A percentile compares a stretch with the other conserved stretches of the same genome.
Evolutionary conservation across 371 early-diverging fungal genomes (phyloP).

Genomic region (Mucor indicus): DNA sequence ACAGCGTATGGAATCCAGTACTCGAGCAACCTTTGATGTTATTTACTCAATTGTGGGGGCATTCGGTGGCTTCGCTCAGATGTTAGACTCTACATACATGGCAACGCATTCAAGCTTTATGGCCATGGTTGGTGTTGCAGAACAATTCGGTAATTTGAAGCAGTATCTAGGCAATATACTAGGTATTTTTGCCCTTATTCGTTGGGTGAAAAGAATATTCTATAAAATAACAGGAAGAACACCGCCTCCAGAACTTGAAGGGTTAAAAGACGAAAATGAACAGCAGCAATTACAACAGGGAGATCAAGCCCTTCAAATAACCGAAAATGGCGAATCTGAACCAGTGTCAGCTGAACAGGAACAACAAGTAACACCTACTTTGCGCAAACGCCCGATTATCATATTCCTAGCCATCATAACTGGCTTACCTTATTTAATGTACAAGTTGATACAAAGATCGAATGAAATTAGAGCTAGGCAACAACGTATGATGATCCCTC

Average conservation of each 20-base stretch:
- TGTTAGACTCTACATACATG: slow-evolving; percentile 95
- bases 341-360: not conserved
- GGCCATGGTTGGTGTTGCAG: slow-evolving; percentile 96
- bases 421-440: slow-evolving; percentile 89
- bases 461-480: slow-evolving; percentile 16
- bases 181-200: slow-evolving; percentile 68
- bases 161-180: slow-evolving; percentile 80
- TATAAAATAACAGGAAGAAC: slow-evolving; percentile 65
- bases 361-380: slow-evolving; percentile 3
- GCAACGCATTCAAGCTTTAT: slow-evolving; percentile 96
- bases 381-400: slow-evolving; percentile 61
- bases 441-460: slow-evolving; percentile 66
- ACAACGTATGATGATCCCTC: slow-evolving; percentile 47
- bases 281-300: slow-evolving; percentile 50
- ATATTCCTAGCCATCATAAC: slow-evolving; percentile 79
- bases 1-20: slow-evolving; percentile 80
- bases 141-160: slow-evolving; percentile 88
- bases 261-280: slow-evolving; percentile 53
- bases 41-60: slow-evolving; percentile 91
- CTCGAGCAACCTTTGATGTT: slow-evolving; percentile 86
- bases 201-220: slow-evolving; percentile 57
- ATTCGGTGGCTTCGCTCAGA: slow-evolving; percentile 94
- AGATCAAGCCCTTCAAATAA: slow-evolving; percentile 50
- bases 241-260: slow-evolving; percentile 60
- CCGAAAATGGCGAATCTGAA: slow-evolving; percentile 13